These are phyloP conservation scores for Colletotrichum noveboracense DNA, from an alignment of 2,329 filamentous ascomycete species.

Conservation along the genomic window DNA sequence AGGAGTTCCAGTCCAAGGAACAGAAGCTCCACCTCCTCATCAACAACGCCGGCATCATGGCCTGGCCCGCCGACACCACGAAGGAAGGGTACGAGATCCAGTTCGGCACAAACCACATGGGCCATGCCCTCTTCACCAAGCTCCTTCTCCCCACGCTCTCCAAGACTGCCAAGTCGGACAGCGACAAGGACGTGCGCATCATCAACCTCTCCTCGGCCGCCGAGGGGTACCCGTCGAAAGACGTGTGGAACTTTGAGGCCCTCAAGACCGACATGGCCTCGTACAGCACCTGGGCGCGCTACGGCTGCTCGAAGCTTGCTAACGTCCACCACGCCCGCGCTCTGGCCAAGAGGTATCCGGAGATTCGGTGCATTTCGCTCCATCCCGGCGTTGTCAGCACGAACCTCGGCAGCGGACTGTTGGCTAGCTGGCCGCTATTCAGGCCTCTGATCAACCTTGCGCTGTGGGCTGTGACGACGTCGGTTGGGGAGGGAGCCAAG, in stretches of 20 bases:
- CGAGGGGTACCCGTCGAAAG: not conserved
- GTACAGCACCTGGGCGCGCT: conserved; percentile 46
- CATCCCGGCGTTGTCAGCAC: conserved; percentile 46
- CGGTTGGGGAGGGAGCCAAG: conserved; percentile 11
- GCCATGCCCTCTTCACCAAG: conserved; percentile 49
- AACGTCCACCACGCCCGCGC: conserved; percentile 26
- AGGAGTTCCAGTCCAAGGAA: conserved; percentile 36
- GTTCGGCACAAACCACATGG: conserved; percentile 55
- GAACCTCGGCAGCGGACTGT: conserved; percentile 21
- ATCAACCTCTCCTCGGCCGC: conserved; percentile 20
- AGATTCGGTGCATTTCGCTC: conserved; percentile 47
- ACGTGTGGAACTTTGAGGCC: conserved; percentile 14
- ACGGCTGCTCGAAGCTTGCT: conserved; percentile 46
- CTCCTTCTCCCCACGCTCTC: conserved; percentile 36
- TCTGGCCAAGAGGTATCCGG: conserved; percentile 38
- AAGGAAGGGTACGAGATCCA: conserved; percentile 53
- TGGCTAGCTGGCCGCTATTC: conserved; percentile 5
- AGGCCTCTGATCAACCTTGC: not conserved
- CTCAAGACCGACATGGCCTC: conserved; percentile 27
- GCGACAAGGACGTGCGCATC: conserved; percentile 20
- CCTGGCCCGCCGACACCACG: conserved; percentile 37
- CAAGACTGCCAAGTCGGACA: conserved; percentile 27
- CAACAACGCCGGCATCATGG: conserved; percentile 52
- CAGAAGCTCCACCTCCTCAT: conserved; percentile 48
- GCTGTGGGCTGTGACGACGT: not conserved